phyloP scores from a whole-genome alignment of 2,329 filamentous ascomycete genomes.

The Karstenula rhodostoma region DNA sequence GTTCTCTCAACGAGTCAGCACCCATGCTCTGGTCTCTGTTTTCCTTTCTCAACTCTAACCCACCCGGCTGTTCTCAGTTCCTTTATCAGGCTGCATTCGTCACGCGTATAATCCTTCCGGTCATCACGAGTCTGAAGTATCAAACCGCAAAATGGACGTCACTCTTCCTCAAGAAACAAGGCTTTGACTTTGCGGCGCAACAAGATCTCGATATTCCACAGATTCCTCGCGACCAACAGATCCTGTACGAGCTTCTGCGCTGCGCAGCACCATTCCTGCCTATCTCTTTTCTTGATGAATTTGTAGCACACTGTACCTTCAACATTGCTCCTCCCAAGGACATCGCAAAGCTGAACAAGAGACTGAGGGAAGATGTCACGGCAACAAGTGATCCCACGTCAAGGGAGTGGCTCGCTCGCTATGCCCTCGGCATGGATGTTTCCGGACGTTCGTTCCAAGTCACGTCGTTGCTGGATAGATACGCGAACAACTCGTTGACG shows the following conservation, averaged over 20 bases:
- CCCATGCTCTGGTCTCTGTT: conserved; percentile 24
- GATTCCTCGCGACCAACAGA: conserved; percentile 19
- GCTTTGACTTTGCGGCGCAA: conserved; percentile 12
- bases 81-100: conserved; percentile 18
- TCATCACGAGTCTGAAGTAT: conserved; percentile 21
- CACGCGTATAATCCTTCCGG: conserved; percentile 33
- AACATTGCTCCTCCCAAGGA: conserved; percentile 30
- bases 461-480: neutral
- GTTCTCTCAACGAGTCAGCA: neutral
- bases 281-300: conserved; percentile 31
- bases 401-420: conserved; percentile 35
- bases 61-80: neutral
- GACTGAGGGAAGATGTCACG: conserved; percentile 15
- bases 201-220: conserved; percentile 20
- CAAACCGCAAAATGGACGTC: conserved; percentile 31
- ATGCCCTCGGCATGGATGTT: conserved; percentile 17
- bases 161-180: conserved; percentile 37
- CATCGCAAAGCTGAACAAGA: conserved; percentile 32
- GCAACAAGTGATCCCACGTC: conserved; percentile 19
- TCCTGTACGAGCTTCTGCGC: conserved; percentile 19
- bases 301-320: conserved; percentile 28
- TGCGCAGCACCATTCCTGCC: conserved; percentile 22
- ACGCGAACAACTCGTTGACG: neutral
- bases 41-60: conserved; percentile 5
- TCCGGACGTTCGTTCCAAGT: neutral